A percentile compares a stretch with the other conserved stretches of the same genome.
phyloP scores from a whole-genome alignment of 345 rosid genomes.

The Acer campestre region DNA sequence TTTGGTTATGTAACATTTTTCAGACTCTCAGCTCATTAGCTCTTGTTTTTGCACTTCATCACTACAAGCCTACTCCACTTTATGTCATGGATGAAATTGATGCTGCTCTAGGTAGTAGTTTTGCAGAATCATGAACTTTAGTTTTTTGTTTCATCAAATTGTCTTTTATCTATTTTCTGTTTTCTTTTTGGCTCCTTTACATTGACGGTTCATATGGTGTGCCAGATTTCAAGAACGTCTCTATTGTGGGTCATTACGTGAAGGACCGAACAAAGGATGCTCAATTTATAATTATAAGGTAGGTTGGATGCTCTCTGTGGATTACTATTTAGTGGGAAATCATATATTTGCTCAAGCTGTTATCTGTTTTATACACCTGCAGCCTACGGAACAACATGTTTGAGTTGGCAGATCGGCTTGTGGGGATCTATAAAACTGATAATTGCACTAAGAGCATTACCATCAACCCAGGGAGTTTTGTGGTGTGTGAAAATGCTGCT shows the following conservation, averaged over 20 bases:
- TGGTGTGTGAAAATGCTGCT: slow-evolving; percentile 61
- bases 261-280: slow-evolving; percentile 97
- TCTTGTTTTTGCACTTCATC: slow-evolving; percentile 97
- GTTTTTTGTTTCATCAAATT: slow-evolving; percentile 2
- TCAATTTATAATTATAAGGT: slow-evolving; percentile 97
- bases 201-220: slow-evolving; percentile 15
- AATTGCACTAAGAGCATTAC: slow-evolving; percentile 98
- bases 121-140: background rate
- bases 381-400: slow-evolving; percentile 99
- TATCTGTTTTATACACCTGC: slow-evolving; percentile 27
- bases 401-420: slow-evolving; percentile 92
- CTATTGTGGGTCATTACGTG: slow-evolving; percentile 96
- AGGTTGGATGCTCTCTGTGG: background rate
- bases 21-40: slow-evolving; percentile 99
- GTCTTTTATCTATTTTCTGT: background rate
- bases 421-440: slow-evolving; percentile 95
- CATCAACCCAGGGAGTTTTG: slow-evolving; percentile 86
- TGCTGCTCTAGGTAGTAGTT: slow-evolving; percentile 82
- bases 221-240: slow-evolving; percentile 95
- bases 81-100: slow-evolving; percentile 99
- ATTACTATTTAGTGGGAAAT: background rate
- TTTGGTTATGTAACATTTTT: slow-evolving; percentile 10
- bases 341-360: background rate
- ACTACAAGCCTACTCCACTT: slow-evolving; percentile 98
- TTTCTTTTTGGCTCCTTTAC: background rate